These are phyloP conservation scores for Dalbergia cultrata DNA, from an alignment of 306 rosid genomes.

Conservation along the genomic window DNA sequence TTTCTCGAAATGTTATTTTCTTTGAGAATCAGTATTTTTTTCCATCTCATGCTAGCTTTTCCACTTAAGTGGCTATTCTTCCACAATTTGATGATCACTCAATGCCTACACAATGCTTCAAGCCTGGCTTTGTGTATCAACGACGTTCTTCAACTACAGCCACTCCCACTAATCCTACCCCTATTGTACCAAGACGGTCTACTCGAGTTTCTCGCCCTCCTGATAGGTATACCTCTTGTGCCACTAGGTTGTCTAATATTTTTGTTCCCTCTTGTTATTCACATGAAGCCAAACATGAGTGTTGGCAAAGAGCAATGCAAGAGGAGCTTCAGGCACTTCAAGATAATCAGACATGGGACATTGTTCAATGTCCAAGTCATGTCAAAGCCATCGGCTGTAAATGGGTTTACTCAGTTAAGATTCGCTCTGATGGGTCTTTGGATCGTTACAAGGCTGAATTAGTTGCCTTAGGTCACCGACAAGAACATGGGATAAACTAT, in stretches of 20 bases:
- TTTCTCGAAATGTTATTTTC: not conserved
- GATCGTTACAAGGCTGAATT: not conserved
- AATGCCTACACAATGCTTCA: not conserved
- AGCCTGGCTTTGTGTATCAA: not conserved
- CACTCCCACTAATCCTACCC: not conserved
- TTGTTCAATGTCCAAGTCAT: not conserved
- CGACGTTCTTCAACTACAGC: not conserved
- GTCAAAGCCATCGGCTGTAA: not conserved
- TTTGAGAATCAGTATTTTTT: too few species aligned
- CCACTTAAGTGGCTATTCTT: too few species aligned
- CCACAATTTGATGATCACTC: too few species aligned
- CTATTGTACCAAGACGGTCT: not conserved
- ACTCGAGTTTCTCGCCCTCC: not conserved
- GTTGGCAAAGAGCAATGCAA: not conserved
- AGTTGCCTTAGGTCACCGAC: not conserved
- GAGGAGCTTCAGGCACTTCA: not conserved
- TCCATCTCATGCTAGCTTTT: too few species aligned
- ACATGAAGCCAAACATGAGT: not conserved
- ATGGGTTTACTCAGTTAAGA: not conserved
- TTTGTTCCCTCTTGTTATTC: not conserved
- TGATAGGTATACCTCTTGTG: not conserved
- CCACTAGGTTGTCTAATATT: not conserved
- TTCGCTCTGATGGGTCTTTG: not conserved
- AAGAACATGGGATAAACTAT: not conserved
- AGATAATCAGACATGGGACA: not conserved